Conservation (phyloP, 345 rosid genomes). For the Chamaenerion angustifolium region DNA sequence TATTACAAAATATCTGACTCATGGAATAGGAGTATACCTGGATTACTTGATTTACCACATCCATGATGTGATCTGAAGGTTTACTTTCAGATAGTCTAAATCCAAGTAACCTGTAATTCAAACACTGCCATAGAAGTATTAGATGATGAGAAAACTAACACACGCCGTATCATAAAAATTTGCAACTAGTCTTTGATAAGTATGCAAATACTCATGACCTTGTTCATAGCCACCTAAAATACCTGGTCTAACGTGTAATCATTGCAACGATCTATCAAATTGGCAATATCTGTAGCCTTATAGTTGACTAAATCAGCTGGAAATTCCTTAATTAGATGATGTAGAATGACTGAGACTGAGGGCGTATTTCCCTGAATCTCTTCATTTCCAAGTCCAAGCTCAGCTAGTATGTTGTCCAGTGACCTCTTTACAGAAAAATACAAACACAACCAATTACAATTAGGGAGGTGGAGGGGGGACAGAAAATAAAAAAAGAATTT, state of each 20-base stretch:
- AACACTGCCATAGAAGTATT: conserved; percentile 27
- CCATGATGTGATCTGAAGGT: conserved; percentile 19
- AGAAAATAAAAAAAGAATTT: too few species aligned
- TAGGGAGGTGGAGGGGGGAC: too few species aligned
- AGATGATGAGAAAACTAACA: conserved; percentile 3
- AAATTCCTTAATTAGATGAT: conserved; percentile 67
- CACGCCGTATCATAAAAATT: background rate
- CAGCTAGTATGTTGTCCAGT: conserved; percentile 32
- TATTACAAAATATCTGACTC: conserved; percentile 2
- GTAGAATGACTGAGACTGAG: conserved; percentile 59
- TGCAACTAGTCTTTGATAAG: background rate
- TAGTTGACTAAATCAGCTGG: conserved; percentile 47
- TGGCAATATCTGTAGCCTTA: conserved; percentile 48
- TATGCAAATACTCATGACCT: background rate
- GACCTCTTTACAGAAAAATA: conserved; percentile 25
- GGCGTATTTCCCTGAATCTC: conserved; percentile 25
- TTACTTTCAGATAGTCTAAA: conserved; percentile 47
- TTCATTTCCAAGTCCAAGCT: conserved; percentile 53
- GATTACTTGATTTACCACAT: conserved; percentile 39
- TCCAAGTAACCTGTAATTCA: conserved; percentile 87
- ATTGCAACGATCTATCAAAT: conserved; percentile 50
- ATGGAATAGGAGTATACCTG: conserved; percentile 32
- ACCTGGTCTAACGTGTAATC: conserved; percentile 72
- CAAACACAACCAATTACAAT: background rate
- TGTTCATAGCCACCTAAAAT: conserved; percentile 1